Base-by-base conservation (phyloP, 78 protist genomes). In the Bodo saltans region DNA sequence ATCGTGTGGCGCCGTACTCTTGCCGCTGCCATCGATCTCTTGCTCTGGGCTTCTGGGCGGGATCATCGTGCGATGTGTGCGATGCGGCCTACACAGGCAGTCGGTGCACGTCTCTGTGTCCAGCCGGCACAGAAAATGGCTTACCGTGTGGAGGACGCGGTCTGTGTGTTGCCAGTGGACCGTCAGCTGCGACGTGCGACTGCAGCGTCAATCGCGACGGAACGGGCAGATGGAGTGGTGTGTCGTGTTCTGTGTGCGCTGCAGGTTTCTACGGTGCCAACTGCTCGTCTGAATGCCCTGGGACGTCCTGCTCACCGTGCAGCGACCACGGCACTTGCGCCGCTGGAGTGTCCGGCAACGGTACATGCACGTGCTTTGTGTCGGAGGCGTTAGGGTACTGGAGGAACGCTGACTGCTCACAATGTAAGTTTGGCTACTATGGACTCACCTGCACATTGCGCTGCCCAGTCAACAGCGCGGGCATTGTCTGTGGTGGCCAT, bases 71-170 rank as follows among this genome's bases (percentile, higher is more conserved):
- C 41, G 33, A 21, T 3, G 81, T 1, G 33, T 76, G 81, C 69
- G 4, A 12, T 27, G 35, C 72, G 3, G n/a, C n/a, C n/a, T n/a
- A n/a, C n/a, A n/a, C n/a, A n/a, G n/a, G n/a, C n/a, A n/a, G n/a
- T n/a, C n/a, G n/a, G n/a, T n/a, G n/a, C n/a, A n/a, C n/a, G n/a
- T n/a, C n/a, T n/a, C n/a, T n/a, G n/a, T n/a, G n/a, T n/a, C n/a
- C n/a, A n/a, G n/a, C 11, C 79, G 12, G 29, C n/a, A n/a, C n/a
- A n/a, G n/a, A n/a, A n/a, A n/a, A n/a, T n/a, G n/a, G n/a, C n/a
- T n/a, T n/a, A n/a, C n/a, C n/a, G n/a, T n/a, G 8, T 74, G 79
- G 25, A 74, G 79, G 79, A 21, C 79, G 35, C 32, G 79, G 79
- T 8, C 25, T 30, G 21, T 74, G 79, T 23, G 26, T 8, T 47